These are phyloP conservation scores for Nannochloropsis salina DNA, from an alignment of 108 stramenopile species.

Conservation along the genomic window DNA sequence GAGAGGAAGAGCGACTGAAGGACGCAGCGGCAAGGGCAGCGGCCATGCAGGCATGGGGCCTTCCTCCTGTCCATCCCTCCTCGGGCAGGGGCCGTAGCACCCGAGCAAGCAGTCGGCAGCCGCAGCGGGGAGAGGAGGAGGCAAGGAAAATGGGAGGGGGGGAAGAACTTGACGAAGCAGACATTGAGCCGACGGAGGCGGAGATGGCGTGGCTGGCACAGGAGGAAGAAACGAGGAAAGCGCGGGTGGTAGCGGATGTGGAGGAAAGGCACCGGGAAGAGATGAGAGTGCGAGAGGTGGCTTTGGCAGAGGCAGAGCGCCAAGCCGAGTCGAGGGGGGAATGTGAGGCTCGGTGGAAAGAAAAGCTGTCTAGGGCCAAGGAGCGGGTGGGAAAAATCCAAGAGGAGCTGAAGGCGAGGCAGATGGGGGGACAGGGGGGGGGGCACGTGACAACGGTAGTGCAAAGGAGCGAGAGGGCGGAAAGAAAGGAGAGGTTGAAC, in stretches of 20 bases:
- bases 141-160: not conserved
- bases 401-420: not conserved
- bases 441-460: too few species aligned
- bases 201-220: not conserved
- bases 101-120: not conserved
- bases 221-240: not conserved
- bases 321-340: not conserved
- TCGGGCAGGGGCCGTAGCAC: not conserved
- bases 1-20: not conserved
- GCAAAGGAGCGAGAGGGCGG: too few species aligned
- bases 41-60: not conserved
- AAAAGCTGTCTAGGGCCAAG: not conserved
- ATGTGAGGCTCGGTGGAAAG: not conserved
- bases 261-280: not conserved
- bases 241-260: not conserved
- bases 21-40: too few species aligned
- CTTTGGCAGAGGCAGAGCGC: not conserved
- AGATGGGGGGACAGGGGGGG: too few species aligned
- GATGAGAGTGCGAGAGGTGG: not conserved
- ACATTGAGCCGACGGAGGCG: not conserved
- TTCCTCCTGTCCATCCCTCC: not conserved
- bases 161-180: not conserved
- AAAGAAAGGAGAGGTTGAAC: too few species aligned
- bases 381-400: not conserved
- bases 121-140: not conserved